Evolutionary conservation across 768 basidiomycete genomes (phyloP).

Genomic region (Boletus rufocinnamomeus): DNA sequence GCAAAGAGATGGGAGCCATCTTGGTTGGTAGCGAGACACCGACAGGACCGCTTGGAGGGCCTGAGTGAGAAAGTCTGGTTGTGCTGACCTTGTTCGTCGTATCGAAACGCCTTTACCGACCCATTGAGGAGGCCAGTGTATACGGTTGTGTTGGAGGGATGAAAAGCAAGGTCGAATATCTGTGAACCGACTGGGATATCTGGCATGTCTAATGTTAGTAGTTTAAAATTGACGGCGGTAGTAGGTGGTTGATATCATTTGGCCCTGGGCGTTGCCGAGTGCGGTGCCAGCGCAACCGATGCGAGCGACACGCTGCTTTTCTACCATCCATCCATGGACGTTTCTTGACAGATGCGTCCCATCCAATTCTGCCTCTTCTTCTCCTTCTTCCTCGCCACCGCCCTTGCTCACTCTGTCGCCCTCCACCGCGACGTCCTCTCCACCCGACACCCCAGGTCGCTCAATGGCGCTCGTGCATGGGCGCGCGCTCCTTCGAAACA

Average conservation of each 20-base stretch:
- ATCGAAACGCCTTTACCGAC: conserved; percentile 77
- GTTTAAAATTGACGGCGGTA: background rate
- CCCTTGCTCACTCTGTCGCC: conserved; percentile 36
- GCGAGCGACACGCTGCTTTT: background rate
- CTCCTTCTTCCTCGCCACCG: conserved; percentile 31
- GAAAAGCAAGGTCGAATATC: conserved; percentile 89
- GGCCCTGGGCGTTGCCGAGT: conserved; percentile 4
- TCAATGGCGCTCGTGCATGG: conserved; percentile 28
- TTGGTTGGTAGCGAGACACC: conserved; percentile 65
- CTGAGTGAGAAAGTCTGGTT: conserved; percentile 59
- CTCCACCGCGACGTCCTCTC: conserved; percentile 34
- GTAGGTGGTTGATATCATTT: background rate
- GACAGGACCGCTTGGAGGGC: conserved; percentile 83
- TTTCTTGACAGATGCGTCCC: conserved; percentile 38
- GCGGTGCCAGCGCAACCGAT: conserved; percentile 1
- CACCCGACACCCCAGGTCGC: conserved; percentile 12
- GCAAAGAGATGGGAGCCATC: conserved; percentile 73
- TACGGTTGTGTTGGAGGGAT: conserved; percentile 69
- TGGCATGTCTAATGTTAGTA: conserved; percentile 37
- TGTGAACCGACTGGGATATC: conserved; percentile 74
- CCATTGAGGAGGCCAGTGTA: conserved; percentile 83
- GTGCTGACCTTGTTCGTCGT: conserved; percentile 68
- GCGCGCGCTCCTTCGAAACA: conserved; percentile 10
- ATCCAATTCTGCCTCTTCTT: conserved; percentile 29
- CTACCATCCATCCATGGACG: conserved; percentile 26